Percentiles rank a stretch among this genome's conserved stretches.
Conservation (phyloP, 345 rosid genomes). For the Citrus maxima region DNA sequence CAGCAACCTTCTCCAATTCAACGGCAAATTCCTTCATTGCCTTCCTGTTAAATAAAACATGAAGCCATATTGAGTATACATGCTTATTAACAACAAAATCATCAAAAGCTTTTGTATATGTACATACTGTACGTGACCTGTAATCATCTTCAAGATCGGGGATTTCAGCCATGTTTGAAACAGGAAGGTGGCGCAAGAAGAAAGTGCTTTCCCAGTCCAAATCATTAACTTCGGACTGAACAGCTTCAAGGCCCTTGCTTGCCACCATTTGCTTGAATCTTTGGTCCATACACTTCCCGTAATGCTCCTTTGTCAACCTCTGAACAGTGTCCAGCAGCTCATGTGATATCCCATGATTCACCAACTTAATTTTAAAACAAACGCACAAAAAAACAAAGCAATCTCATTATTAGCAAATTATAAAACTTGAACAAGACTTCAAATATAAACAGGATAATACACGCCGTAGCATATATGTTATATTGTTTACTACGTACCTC, state of each 20-base stretch:
- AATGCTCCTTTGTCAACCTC: slow-evolving; percentile 64
- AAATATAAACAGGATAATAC: background rate
- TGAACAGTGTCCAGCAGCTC: slow-evolving; percentile 72
- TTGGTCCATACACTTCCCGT: slow-evolving; percentile 57
- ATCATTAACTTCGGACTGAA: slow-evolving; percentile 49
- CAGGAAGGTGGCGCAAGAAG: slow-evolving; percentile 62
- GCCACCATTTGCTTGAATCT: slow-evolving; percentile 70
- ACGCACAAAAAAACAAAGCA: background rate
- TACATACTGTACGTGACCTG: slow-evolving; percentile 27
- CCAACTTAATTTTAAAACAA: slow-evolving; percentile 31
- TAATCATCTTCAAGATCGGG: slow-evolving; percentile 54
- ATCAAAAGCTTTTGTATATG: background rate
- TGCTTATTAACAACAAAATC: background rate
- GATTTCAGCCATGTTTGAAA: slow-evolving; percentile 50
- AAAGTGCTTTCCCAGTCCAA: slow-evolving; percentile 88
- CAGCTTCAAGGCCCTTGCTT: slow-evolving; percentile 50
- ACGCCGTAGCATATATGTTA: background rate
- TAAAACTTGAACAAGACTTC: background rate
- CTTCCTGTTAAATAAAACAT: slow-evolving; percentile 28
- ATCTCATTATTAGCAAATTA: background rate
- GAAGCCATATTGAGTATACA: background rate
- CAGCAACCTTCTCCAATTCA: slow-evolving; percentile 62
- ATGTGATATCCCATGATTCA: slow-evolving; percentile 66
- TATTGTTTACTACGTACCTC: slow-evolving; percentile 39
- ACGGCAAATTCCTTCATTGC: slow-evolving; percentile 57